These are phyloP conservation scores for Hymenoscyphus occultus DNA, from an alignment of 2,329 filamentous ascomycete genomes.

Conservation along the genomic window DNA sequence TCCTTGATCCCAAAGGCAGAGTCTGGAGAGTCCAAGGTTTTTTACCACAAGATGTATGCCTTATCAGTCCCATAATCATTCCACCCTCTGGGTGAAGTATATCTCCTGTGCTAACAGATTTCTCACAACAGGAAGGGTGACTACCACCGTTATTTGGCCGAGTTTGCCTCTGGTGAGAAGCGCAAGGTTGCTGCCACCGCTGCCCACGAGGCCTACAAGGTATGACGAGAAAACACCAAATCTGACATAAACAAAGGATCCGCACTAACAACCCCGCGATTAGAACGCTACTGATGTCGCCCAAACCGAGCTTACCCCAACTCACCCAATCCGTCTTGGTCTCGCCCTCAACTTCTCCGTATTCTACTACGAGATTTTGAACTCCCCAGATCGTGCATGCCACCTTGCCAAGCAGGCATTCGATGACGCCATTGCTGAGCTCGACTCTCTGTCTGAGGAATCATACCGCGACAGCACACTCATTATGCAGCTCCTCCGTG, in stretches of 20 bases:
- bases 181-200: constrained; percentile 83
- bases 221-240: constrained; percentile 41
- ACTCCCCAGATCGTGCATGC: constrained; percentile 96
- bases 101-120: constrained; percentile 18
- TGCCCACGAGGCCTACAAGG: constrained; percentile 97
- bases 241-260: neutral
- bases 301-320: constrained; percentile 94
- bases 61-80: constrained; percentile 19
- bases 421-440: constrained; percentile 94
- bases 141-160: constrained; percentile 92
- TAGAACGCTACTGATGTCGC: constrained; percentile 97
- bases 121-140: constrained; percentile 76
- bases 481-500: constrained; percentile 98
- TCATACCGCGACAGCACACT: constrained; percentile 98
- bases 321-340: constrained; percentile 96
- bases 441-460: constrained; percentile 96
- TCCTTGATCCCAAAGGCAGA: constrained; percentile 93
- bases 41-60: constrained; percentile 99
- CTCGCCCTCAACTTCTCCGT: constrained; percentile 99
- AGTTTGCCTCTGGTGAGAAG: constrained; percentile 91
- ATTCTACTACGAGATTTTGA: constrained; percentile 99
- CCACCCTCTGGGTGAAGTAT: neutral
- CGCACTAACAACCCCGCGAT: constrained; percentile 14
- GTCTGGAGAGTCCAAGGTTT: constrained; percentile 98
- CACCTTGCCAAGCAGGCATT: constrained; percentile 99